Percentiles rank a stretch among this genome's conserved stretches.
These are phyloP conservation scores for Ramaria rubella DNA, from an alignment of 768 basidiomycete species.

Conservation along the genomic window DNA sequence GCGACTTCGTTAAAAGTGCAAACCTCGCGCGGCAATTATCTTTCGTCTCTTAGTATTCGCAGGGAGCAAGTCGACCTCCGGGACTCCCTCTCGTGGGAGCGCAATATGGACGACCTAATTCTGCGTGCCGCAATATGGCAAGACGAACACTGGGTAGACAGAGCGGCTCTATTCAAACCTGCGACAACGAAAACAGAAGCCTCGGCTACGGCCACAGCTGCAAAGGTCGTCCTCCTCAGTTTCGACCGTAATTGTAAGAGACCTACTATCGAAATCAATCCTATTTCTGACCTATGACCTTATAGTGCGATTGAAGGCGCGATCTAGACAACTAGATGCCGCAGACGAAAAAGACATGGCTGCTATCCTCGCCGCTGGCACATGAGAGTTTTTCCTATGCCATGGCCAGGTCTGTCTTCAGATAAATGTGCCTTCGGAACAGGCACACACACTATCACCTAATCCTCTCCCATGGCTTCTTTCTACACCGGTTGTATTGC, in stretches of 20 bases:
- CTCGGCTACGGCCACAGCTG: slow-evolving; percentile 37
- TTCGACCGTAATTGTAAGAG: slow-evolving; percentile 86
- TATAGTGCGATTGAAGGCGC: slow-evolving; percentile 83
- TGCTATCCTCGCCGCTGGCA: slow-evolving; percentile 40
- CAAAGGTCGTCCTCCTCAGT: slow-evolving; percentile 84
- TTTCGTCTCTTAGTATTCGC: slow-evolving; percentile 73
- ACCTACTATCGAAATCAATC: background rate
- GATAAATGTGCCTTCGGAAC: background rate
- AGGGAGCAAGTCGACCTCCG: slow-evolving; percentile 78
- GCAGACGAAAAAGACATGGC: slow-evolving; percentile 85
- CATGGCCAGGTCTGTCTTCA: background rate
- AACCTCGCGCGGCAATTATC: slow-evolving; percentile 92
- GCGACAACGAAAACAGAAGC: slow-evolving; percentile 24
- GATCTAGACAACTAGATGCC: slow-evolving; percentile 77
- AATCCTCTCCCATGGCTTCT: background rate
- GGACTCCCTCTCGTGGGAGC: slow-evolving; percentile 41
- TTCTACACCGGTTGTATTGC: background rate
- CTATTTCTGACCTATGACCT: slow-evolving; percentile 12
- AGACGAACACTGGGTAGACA: slow-evolving; percentile 85
- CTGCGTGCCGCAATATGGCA: slow-evolving; percentile 92
- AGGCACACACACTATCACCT: background rate
- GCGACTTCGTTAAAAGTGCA: slow-evolving; percentile 82
- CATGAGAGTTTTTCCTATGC: no score
- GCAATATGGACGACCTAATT: slow-evolving; percentile 93
- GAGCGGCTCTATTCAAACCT: slow-evolving; percentile 61